phyloP scores from a whole-genome alignment of 2,329 filamentous ascomycete species.

The Amphichorda felina region DNA sequence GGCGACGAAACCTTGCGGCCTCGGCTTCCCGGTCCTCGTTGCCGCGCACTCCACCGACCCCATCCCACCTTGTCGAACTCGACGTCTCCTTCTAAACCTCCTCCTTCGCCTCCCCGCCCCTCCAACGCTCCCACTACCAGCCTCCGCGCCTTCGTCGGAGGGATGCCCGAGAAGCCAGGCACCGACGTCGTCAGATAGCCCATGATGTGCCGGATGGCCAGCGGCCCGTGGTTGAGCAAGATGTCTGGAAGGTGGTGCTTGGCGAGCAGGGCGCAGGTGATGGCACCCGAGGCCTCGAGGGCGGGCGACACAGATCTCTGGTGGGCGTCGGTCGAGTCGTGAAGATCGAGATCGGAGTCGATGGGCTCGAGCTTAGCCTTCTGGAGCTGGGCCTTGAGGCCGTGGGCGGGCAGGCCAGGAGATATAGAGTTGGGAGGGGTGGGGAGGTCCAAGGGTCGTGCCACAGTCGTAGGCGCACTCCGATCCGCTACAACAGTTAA shows the following conservation, averaged over 20 bases:
- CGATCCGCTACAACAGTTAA: slow-evolving; percentile 61
- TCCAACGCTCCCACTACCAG: slow-evolving; percentile 89
- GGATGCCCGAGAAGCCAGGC: slow-evolving; percentile 81
- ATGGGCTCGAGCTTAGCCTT: slow-evolving; percentile 50
- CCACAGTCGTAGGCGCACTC: slow-evolving; percentile 48
- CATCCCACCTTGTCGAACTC: slow-evolving; percentile 93
- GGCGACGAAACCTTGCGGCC: slow-evolving; percentile 27
- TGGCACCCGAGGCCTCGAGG: slow-evolving; percentile 65
- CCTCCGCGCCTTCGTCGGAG: slow-evolving; percentile 79
- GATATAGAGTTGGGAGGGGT: slow-evolving; percentile 96
- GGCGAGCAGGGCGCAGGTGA: slow-evolving; percentile 76
- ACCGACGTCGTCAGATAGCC: slow-evolving; percentile 87
- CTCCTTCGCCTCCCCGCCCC: slow-evolving; percentile 55
- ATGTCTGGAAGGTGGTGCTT: slow-evolving; percentile 87
- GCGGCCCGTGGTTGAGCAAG: slow-evolving; percentile 75
- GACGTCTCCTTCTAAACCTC: slow-evolving; percentile 56
- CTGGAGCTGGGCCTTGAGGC: slow-evolving; percentile 57
- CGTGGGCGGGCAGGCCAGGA: slow-evolving; percentile 72
- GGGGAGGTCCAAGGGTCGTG: slow-evolving; percentile 55
- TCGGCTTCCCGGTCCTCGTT: slow-evolving; percentile 49
- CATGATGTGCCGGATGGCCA: slow-evolving; percentile 93
- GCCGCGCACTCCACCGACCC: slow-evolving; percentile 87
- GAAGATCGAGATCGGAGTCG: slow-evolving; percentile 81
- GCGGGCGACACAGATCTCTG: slow-evolving; percentile 31
- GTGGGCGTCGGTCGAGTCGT: slow-evolving; percentile 37